Conservation (phyloP, 306 rosid genomes). For the Chamaecrista fasciculata region DNA sequence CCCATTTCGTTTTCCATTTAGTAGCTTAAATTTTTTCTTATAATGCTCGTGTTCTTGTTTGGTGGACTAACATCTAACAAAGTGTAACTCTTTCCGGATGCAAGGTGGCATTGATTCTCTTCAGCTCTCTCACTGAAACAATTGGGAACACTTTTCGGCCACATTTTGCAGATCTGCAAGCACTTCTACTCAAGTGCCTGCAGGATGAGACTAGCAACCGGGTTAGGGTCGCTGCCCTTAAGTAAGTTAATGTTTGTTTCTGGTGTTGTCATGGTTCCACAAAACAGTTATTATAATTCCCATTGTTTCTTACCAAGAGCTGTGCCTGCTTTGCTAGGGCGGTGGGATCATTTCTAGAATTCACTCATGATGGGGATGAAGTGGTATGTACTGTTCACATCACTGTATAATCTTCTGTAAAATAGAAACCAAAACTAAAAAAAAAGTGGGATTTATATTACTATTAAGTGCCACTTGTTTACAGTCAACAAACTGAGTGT, state of each 20-base stretch:
- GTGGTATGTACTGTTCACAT: constrained; percentile 49
- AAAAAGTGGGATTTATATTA: not conserved
- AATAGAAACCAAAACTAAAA: not conserved
- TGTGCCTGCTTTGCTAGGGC: constrained; percentile 61
- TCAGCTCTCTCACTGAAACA: constrained; percentile 98
- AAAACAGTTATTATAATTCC: not conserved
- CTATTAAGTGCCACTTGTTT: not conserved
- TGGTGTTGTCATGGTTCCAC: not conserved
- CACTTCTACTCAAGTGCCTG: constrained; percentile 88
- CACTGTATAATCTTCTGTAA: not conserved
- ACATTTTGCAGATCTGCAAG: constrained; percentile 82
- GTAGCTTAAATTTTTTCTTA: not conserved
- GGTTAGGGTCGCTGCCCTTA: constrained; percentile 94
- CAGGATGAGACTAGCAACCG: constrained; percentile 95
- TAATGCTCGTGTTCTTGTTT: constrained; percentile 3
- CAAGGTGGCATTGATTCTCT: constrained; percentile 93
- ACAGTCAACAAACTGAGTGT: not conserved
- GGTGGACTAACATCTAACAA: constrained; percentile 28
- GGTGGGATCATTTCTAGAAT: constrained; percentile 92
- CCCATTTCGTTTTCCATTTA: not conserved
- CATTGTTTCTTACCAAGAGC: constrained; percentile 21
- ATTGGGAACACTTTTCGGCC: constrained; percentile 86
- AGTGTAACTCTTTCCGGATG: constrained; percentile 35
- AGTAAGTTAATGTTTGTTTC: constrained; percentile 46
- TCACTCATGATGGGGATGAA: constrained; percentile 86